These are phyloP conservation scores for Podochytrium sp. DNA, from an alignment of 192 early-diverging fungal genomes.

Conservation along the genomic window DNA sequence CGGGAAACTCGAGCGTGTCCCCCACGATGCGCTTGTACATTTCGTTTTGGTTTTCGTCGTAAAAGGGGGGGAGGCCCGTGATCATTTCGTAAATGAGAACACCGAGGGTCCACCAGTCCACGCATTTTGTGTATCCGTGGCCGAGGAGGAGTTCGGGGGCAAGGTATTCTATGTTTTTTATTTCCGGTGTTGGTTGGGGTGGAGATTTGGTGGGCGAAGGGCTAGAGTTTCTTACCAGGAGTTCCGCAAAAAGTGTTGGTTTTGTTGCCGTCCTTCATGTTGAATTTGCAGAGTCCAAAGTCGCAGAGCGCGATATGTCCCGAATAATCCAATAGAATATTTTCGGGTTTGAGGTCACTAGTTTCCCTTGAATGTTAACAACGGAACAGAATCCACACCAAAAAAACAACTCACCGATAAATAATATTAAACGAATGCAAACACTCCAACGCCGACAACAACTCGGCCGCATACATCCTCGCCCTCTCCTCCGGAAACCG, in stretches of 20 bases:
- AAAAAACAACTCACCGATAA: constrained; percentile 58
- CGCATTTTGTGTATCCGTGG: constrained; percentile 78
- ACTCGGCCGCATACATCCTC: constrained; percentile 89
- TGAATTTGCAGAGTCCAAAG: constrained; percentile 86
- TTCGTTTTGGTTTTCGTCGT: constrained; percentile 79
- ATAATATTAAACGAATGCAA: constrained; percentile 87
- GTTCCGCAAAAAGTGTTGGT: constrained; percentile 68
- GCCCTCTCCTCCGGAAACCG: constrained; percentile 67
- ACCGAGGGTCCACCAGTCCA: constrained; percentile 97
- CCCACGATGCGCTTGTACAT: constrained; percentile 92
- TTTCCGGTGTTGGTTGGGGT: too few species aligned
- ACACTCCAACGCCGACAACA: constrained; percentile 86
- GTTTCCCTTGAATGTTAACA: constrained; percentile 43
- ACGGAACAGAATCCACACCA: constrained; percentile 2
- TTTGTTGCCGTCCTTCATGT: constrained; percentile 89
- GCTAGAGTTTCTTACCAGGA: constrained; percentile 48
- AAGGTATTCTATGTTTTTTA: constrained; percentile 82
- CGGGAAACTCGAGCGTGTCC: constrained; percentile 60
- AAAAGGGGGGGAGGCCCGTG: constrained; percentile 87
- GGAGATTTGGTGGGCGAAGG: too few species aligned
- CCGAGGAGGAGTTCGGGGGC: constrained; percentile 92
- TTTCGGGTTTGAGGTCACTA: constrained; percentile 83
- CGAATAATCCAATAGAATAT: constrained; percentile 90
- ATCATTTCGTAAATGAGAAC: constrained; percentile 91
- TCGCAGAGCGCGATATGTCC: constrained; percentile 90